A percentile compares a stretch with the other conserved stretches of the same genome.
Conservation (phyloP, 106 monocot species). For the Dioscorea alata region DNA sequence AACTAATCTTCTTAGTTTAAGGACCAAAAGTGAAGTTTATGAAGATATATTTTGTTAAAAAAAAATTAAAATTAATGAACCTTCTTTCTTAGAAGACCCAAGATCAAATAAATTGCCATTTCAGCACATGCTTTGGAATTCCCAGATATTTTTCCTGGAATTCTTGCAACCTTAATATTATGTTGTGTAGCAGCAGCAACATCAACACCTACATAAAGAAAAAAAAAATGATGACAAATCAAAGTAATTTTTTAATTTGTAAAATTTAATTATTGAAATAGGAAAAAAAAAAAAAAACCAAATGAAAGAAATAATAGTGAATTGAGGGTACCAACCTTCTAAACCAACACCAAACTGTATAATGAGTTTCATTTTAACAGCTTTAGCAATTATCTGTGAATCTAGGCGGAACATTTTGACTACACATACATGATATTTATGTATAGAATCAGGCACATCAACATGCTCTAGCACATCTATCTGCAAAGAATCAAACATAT, state of each 20-base stretch:
- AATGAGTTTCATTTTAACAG: conserved; percentile 78
- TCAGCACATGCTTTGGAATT: conserved; percentile 87
- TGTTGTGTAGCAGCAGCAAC: conserved; percentile 70
- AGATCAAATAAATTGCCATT: conserved; percentile 91
- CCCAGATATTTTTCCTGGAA: conserved; percentile 73
- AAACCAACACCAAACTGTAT: conserved; percentile 96
- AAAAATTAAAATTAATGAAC: conserved; percentile 24
- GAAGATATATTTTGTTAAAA: neutral
- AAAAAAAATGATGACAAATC: neutral
- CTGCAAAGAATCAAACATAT: conserved; percentile 20
- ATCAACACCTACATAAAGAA: conserved; percentile 63
- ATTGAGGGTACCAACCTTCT: conserved; percentile 16
- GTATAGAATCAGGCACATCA: conserved; percentile 64
- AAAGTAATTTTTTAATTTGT: neutral
- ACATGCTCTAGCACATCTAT: conserved; percentile 72
- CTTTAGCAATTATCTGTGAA: conserved; percentile 56
- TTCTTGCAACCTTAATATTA: conserved; percentile 88
- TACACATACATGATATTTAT: conserved; percentile 77
- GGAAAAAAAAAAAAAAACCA: too few species aligned
- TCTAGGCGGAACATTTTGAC: conserved; percentile 46
- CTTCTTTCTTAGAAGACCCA: conserved; percentile 92
- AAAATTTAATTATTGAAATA: too few species aligned
- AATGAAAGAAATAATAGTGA: too few species aligned
- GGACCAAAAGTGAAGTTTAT: neutral
- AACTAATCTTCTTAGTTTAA: too few species aligned